Conservation (phyloP, 129 eudicot genomes). For the Chrysanthemum seticuspe region DNA sequence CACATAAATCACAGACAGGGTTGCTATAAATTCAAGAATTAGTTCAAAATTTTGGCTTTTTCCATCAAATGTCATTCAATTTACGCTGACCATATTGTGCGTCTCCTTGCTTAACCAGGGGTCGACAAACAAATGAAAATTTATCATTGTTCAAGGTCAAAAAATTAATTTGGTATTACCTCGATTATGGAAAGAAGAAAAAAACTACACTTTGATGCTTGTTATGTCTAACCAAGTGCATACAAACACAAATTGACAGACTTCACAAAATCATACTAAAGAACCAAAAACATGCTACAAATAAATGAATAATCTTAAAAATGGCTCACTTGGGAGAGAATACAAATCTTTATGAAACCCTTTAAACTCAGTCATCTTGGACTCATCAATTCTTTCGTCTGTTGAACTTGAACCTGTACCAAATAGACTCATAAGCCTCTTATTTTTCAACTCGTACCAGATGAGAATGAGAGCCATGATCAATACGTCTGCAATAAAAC, state of each 20-base stretch:
- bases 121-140: too few relatives aligned
- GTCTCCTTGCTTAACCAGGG: too few relatives aligned
- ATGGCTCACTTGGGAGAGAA: conserved; percentile 11
- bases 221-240: background rate
- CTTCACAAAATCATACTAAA: background rate
- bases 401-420: conserved; percentile 10
- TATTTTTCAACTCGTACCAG: background rate
- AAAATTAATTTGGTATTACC: too few relatives aligned
- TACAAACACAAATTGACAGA: background rate
- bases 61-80: too few relatives aligned
- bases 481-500: too few relatives aligned
- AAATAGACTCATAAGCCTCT: background rate
- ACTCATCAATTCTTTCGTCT: background rate
- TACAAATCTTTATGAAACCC: background rate
- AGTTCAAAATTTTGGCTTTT: background rate
- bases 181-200: too few relatives aligned
- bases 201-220: background rate
- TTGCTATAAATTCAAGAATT: background rate
- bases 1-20: background rate
- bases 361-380: background rate
- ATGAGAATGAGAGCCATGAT: too few relatives aligned
- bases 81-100: too few relatives aligned
- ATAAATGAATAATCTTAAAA: too few relatives aligned
- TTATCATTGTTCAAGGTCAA: too few relatives aligned
- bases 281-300: background rate